Percentiles rank a stretch among this genome's conserved stretches.
These are phyloP conservation scores for Psidium friedrichsthalianum DNA, from an alignment of 345 rosid genomes.

Conservation along the genomic window DNA sequence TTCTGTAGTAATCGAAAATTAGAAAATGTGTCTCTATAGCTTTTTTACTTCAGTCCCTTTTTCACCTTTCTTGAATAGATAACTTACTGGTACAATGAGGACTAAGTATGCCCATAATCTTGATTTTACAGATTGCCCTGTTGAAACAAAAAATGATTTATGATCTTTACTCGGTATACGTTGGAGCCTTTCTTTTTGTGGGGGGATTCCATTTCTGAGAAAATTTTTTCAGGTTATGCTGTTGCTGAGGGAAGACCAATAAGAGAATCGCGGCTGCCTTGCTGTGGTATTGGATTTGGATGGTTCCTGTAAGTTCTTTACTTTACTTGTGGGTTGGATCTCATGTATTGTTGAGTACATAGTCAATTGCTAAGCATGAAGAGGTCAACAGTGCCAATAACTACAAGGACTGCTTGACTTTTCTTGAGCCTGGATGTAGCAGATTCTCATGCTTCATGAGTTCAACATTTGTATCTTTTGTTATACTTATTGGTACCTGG, in stretches of 20 bases:
- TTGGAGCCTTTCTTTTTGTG: background rate
- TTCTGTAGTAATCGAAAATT: background rate
- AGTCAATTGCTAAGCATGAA: background rate
- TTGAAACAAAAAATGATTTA: background rate
- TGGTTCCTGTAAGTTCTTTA: slow-evolving; percentile 71
- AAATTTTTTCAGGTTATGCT: slow-evolving; percentile 44
- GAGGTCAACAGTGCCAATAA: background rate
- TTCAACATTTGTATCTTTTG: background rate
- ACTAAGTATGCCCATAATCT: background rate
- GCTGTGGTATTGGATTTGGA: slow-evolving; percentile 83
- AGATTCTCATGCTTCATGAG: background rate
- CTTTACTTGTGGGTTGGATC: background rate
- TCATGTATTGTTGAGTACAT: background rate
- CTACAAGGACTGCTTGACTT: background rate
- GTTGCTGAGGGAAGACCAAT: slow-evolving; percentile 86
- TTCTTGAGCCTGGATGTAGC: background rate
- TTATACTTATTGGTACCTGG: background rate
- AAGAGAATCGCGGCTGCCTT: slow-evolving; percentile 60
- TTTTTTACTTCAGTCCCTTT: background rate
- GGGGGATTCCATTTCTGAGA: background rate
- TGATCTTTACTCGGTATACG: background rate
- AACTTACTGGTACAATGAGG: background rate
- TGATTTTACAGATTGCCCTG: background rate
- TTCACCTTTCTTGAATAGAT: background rate
- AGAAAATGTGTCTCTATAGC: background rate